Evolutionary conservation across 2,329 filamentous ascomycete genomes (phyloP).

Genomic region (Gliomastix tumulicola): DNA sequence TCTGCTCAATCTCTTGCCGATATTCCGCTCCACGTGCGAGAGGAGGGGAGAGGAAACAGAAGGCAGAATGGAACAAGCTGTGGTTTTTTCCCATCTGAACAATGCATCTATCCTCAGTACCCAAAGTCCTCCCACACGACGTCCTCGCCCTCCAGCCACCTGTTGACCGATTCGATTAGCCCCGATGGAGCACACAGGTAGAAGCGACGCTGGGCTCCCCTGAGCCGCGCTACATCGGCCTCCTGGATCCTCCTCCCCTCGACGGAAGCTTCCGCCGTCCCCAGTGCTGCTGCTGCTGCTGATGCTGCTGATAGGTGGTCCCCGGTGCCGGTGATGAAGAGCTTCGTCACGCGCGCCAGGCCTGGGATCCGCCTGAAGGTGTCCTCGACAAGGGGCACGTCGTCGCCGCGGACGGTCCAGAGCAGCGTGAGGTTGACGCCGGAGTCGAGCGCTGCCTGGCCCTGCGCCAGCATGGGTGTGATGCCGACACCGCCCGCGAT

Average conservation of each 20-base stretch:
- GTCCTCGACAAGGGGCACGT: constrained; percentile 57
- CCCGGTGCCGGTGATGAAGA: constrained; percentile 57
- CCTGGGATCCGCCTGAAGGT: constrained; percentile 43
- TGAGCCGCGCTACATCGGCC: constrained; percentile 32
- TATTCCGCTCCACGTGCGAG: no score
- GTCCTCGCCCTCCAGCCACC: constrained; percentile 48
- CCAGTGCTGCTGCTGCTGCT: constrained; percentile 16
- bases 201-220: constrained; percentile 37
- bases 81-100: no score
- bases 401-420: constrained; percentile 59
- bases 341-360: constrained; percentile 41
- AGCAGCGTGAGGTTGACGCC: constrained; percentile 44
- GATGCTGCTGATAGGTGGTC: constrained; percentile 10
- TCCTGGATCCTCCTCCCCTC: constrained; percentile 27
- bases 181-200: constrained; percentile 39
- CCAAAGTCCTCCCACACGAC: constrained; percentile 55
- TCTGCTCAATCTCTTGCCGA: no score
- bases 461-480: constrained; percentile 69
- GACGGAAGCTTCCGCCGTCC: constrained; percentile 24
- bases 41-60: no score
- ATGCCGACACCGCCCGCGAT: constrained; percentile 77
- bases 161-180: constrained; percentile 31
- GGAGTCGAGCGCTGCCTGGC: constrained; percentile 28
- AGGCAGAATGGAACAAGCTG: no score
- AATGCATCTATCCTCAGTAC: no score